Evolutionary conservation across 345 rosid genomes (phyloP), one percentile per base, ranked within the genome.

Genomic region (Pistacia atlantica): DNA sequence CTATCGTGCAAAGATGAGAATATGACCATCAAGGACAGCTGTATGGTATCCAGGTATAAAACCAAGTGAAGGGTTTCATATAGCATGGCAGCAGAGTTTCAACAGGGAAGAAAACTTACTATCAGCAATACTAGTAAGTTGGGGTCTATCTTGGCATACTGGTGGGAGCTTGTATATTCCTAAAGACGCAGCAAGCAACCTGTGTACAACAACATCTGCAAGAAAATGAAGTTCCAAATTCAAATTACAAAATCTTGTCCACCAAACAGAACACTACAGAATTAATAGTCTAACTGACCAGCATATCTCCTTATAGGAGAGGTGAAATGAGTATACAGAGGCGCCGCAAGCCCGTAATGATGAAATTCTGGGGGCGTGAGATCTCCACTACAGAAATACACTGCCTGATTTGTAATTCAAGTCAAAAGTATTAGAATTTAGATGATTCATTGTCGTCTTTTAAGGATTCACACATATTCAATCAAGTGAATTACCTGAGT

Each of bases 271-370:
- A 56, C 46, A 68, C 62, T 20, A 25, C 51, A 62, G 11, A 57
- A 51, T 33, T 58, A 60, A 48, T 18, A 71, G 46, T 73, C 65
- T 65, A 51, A 77, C 85, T 75, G 63, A 96, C 99, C 99, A 0
- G 99, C 99, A 81, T 93, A 96, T 92, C 98, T 88, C 67, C 99
- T 86, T 65, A 93, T 92, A 67, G 99, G 99, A 28, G 98, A 96
- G 54, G 99, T 96, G 86, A 96, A 96, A 82, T 96, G 99, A 78
- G 99, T 96, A 73, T 96, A 96, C 13, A 96, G 78, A 70, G 91
- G 92, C 16, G 99, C 87, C 51, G 99, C 98, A 83, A 96, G 97
- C 73, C 98, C 99, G 51, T 92, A 96, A 86, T 96, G 99, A 82
- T 84, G 90, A 84, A 89, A 96, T 83, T 93, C 99, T 78, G 95